Evolutionary conservation across 2,329 filamentous ascomycete genomes (phyloP), one percentile per base, ranked within the genome.

Genomic region (Hirsutella thompsonii): DNA sequence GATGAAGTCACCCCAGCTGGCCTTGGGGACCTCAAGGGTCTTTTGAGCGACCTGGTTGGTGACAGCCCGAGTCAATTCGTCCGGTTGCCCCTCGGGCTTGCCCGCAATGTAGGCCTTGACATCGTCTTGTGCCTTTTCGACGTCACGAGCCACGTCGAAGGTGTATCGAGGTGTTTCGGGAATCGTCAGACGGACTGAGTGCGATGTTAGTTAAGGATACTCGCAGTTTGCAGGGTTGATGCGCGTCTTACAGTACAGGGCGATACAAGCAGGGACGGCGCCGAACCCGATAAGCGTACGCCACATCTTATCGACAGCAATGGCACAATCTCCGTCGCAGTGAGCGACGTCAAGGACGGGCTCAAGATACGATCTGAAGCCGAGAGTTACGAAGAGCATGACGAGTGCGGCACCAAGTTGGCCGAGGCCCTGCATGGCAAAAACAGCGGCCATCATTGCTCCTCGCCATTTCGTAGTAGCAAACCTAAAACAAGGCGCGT

Each of bases 111-210:
- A 92, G n/a, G 81, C 79, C 55, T 79, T 74, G 49, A 81, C 74
- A 48, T 92, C 85, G 37, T 75, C 76, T 40, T 77, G 72, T 34
- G 76, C 86, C 65, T 86, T 80, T 52, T 84, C 74, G 32, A 86
- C 70, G 53, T 92, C 83, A 35, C 76, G 78, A 39, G 77, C 72
- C 19, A 92, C 75, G 55, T 92, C 85, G 52, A 92, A 90, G 21
- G 86, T 92, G 64, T 92, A 93, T 21, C 86, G 82, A 40, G 86
- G 85, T 28, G 85, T 90, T 64, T 93, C 86, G 20, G 86, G 86
- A 49, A 93, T 90, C 40, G 85, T 92, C 4, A 92, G 67, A 52
- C 81, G 80, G 52, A 63, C 60, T 63, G 14, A 6, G 18, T 10
- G 10, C n/a, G 35, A n/a, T 10, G n/a, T n/a, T n/a, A 20, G n/a